Base-by-base conservation (phyloP, 1,284 basidiomycete genomes). In the Puccinia hordei region DNA sequence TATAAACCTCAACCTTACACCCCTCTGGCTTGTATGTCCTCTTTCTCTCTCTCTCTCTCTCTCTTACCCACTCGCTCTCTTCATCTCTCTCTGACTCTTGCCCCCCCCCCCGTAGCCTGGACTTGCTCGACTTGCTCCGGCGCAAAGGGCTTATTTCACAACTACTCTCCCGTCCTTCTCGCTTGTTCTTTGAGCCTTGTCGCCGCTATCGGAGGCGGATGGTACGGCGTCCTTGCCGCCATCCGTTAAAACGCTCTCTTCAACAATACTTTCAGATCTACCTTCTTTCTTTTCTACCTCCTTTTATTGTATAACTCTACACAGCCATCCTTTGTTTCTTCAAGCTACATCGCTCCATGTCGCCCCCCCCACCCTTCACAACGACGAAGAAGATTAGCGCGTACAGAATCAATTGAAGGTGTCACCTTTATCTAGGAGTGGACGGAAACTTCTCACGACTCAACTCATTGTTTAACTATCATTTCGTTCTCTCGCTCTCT, bases 1-100 rank as follows among this genome's bases (percentile, higher is more conserved):
- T 98, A 97, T 86, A 90, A 90, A 0, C 94, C 94, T 0, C 89
- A 90, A 83, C 69, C 88, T 9, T 95, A 95, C 85, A 93, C 91
- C 0, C 89, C 91, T 15, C 84, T 95, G 6, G 84, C 89, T 0
- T 89, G 90, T 88, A 82, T 90, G 93, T 72, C 66, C 41, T 65
- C 49, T 44, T 19, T 30, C 30, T 51, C 24, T 12, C 38, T 66
- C 53, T 57, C 74, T 83, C 71, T 80, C 75, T 13, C 73, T 77
- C 69, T 51, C 72, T 13, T 38, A 59, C 66, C 80, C 65, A 41
- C 51, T 77, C 72, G 35, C 27, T 27, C 10, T 8, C 61, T 63
- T 46, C 27, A 59, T 69, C 30, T 27, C 44, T 72, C 79, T 55
- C 71, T 53, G 38, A 41, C 38, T 69, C 57, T 17, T 59, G 33